phyloP scores from a whole-genome alignment of 371 early-diverging fungal species.

The Chytridium lagenaria region DNA sequence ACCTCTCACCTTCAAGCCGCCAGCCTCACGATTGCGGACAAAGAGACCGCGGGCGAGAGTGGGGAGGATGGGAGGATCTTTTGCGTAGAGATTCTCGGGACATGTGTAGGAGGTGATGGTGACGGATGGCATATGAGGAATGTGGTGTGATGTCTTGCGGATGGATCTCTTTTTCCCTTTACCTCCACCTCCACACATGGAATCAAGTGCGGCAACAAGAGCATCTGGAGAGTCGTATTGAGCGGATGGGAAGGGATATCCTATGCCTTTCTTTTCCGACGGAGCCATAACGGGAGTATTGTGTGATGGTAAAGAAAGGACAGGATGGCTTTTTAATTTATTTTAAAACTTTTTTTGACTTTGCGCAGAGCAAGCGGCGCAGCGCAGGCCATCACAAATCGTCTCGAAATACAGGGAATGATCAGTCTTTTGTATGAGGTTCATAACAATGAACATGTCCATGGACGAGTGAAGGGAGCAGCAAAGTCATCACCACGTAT shows the following conservation, averaged over 20 bases:
- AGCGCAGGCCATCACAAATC: too few species aligned
- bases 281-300: too few species aligned
- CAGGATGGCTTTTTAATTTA: too few species aligned
- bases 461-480: too few species aligned
- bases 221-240: background rate
- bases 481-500: too few species aligned
- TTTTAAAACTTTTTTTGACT: too few species aligned
- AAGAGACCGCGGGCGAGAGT: constrained; percentile 86
- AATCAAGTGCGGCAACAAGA: background rate
- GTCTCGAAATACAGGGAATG: too few species aligned
- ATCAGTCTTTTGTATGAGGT: too few species aligned
- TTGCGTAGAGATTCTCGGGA: constrained; percentile 69
- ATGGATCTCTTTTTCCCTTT: background rate
- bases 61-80: constrained; percentile 65
- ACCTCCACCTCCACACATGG: background rate
- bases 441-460: too few species aligned
- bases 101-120: constrained; percentile 63
- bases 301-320: too few species aligned
- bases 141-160: background rate
- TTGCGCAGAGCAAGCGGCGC: too few species aligned
- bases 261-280: background rate
- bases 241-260: background rate
- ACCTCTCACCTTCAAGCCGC: background rate
- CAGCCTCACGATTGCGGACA: constrained; percentile 54
- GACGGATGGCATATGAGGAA: background rate